Conservation (phyloP, 192 early-diverging fungal genomes). For the Coemansia umbellata region DNA sequence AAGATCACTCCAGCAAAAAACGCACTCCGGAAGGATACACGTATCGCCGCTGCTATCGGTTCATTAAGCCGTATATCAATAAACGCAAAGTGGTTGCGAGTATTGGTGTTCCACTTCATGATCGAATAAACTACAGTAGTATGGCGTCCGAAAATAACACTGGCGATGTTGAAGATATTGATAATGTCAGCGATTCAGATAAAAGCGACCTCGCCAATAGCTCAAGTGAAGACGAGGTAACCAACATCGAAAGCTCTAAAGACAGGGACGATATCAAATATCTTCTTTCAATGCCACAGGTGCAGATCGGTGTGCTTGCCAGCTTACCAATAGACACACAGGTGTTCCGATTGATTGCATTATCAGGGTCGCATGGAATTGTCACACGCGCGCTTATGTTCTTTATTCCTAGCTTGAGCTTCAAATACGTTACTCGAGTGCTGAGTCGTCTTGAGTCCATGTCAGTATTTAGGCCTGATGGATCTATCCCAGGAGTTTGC, state of each 20-base stretch:
- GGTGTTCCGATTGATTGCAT: slow-evolving; percentile 38
- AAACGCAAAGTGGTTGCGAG: slow-evolving; percentile 6
- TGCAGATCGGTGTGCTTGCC: slow-evolving; percentile 13
- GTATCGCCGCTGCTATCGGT: slow-evolving; percentile 37
- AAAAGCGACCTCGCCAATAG: background rate
- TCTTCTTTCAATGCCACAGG: slow-evolving; percentile 27
- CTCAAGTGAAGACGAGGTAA: slow-evolving; percentile 26
- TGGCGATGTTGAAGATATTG: slow-evolving; percentile 1
- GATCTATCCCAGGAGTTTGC: slow-evolving; percentile 21
- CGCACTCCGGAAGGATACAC: slow-evolving; percentile 11
- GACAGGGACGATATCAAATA: slow-evolving; percentile 32
- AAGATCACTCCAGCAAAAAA: too few species aligned
- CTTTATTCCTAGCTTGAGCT: background rate
- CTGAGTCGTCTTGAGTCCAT: slow-evolving; percentile 21
- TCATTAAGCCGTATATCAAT: slow-evolving; percentile 31
- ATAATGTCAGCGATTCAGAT: slow-evolving; percentile 4
- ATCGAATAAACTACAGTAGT: background rate
- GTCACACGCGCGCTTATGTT: slow-evolving; percentile 19
- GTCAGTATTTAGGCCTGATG: slow-evolving; percentile 12
- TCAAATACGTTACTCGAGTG: slow-evolving; percentile 6
- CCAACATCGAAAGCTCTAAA: slow-evolving; percentile 15
- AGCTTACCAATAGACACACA: slow-evolving; percentile 29
- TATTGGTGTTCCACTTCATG: slow-evolving; percentile 24
- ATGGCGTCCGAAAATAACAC: background rate
- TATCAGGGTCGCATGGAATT: slow-evolving; percentile 29